Evolutionary conservation across 306 rosid genomes (phyloP).

Genomic region (Senna siamea): DNA sequence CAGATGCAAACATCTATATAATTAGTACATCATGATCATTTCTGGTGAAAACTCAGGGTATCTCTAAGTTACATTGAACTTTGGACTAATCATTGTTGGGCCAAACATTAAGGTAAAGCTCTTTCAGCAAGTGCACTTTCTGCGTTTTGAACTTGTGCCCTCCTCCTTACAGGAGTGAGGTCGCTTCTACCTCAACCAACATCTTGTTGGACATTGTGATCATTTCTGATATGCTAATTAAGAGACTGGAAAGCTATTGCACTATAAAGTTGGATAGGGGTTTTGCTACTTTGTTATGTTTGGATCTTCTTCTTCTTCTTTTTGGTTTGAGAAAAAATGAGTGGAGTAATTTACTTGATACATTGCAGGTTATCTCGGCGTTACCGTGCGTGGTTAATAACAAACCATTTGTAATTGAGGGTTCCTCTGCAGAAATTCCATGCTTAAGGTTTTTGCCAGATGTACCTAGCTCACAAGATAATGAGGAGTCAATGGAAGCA

Average conservation of each 20-base stretch:
- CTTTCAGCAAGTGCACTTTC: too few relatives aligned
- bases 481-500: background rate
- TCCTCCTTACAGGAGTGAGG: too few relatives aligned
- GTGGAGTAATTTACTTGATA: too few relatives aligned
- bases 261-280: background rate
- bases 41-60: too few relatives aligned
- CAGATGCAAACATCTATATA: background rate
- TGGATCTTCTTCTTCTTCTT: background rate
- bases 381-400: conserved; percentile 30
- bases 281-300: background rate
- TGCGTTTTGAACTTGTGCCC: too few relatives aligned
- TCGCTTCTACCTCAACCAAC: too few relatives aligned
- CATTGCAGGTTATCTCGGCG: conserved; percentile 47
- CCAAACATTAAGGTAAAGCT: too few relatives aligned
- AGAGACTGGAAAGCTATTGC: background rate
- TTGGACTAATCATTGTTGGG: too few relatives aligned
- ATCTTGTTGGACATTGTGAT: too few relatives aligned
- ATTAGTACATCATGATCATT: conserved; percentile 9
- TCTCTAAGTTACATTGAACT: too few relatives aligned
- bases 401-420: conserved; percentile 14
- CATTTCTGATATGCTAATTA: background rate
- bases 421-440: conserved; percentile 29
- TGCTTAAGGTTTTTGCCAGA: background rate
- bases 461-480: conserved; percentile 17
- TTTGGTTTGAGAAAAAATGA: too few relatives aligned